phyloP scores from a whole-genome alignment of 2,329 filamentous ascomycete species.

The Elsinoe arachidis region DNA sequence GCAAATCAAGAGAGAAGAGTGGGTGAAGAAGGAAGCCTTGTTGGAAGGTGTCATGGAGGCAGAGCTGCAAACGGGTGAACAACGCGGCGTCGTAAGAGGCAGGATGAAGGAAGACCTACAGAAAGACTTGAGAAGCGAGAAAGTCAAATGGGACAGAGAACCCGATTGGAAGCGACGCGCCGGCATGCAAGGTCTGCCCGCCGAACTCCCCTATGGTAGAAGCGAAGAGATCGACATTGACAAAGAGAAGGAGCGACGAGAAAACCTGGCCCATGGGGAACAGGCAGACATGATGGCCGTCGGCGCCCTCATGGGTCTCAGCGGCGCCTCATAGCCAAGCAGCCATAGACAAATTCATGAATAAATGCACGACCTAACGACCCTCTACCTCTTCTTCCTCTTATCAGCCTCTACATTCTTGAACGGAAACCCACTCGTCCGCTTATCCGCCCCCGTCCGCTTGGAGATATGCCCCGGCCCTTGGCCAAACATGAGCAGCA shows the following conservation, averaged over 20 bases:
- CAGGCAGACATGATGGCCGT: slow-evolving; percentile 18
- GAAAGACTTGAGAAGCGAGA: slow-evolving; percentile 25
- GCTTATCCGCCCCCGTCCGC: slow-evolving; percentile 56
- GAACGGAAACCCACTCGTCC: slow-evolving; percentile 56
- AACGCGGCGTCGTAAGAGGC: slow-evolving; percentile 26
- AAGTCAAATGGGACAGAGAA: slow-evolving; percentile 7
- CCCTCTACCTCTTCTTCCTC: slow-evolving; percentile 33
- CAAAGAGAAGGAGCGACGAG: slow-evolving; percentile 41
- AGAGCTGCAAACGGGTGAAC: slow-evolving; percentile 45
- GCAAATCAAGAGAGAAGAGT: slow-evolving; percentile 59
- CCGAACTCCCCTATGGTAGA: background rate
- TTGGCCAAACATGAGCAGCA: slow-evolving; percentile 49
- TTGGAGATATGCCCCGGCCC: slow-evolving; percentile 50
- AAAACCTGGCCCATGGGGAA: slow-evolving; percentile 26
- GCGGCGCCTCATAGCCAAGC: background rate
- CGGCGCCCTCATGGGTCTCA: slow-evolving; percentile 17
- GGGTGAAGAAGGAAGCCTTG: slow-evolving; percentile 70
- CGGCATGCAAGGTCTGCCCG: background rate
- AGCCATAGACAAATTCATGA: background rate
- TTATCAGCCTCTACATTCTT: slow-evolving; percentile 48
- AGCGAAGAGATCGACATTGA: slow-evolving; percentile 27
- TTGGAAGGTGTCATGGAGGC: slow-evolving; percentile 67
- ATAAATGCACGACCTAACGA: background rate
- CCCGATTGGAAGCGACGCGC: background rate
- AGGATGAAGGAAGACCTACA: slow-evolving; percentile 29